Conservation (phyloP, 768 basidiomycete species). For the Kwoniella mangroviensis region DNA sequence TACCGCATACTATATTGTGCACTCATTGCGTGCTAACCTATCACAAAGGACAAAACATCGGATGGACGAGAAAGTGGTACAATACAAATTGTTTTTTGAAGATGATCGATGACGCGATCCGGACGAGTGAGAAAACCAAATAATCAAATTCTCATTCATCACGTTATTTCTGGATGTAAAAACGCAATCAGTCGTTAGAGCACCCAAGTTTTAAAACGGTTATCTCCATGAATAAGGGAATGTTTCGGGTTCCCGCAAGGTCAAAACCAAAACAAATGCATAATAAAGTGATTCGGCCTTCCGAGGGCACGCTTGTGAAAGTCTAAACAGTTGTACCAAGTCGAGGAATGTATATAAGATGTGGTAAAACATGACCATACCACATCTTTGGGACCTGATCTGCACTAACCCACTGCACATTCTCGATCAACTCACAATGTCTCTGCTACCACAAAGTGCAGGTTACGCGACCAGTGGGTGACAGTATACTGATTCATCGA, state of each 20-base stretch:
- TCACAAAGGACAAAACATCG: slow-evolving; percentile 2
- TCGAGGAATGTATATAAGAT: slow-evolving; percentile 1
- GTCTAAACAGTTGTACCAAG: not conserved
- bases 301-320: not conserved
- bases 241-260: slow-evolving; percentile 3
- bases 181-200: slow-evolving; percentile 2
- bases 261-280: slow-evolving; percentile 8
- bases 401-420: not conserved
- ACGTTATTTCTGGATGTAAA: not conserved
- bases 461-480: slow-evolving; percentile 22
- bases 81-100: slow-evolving; percentile 1
- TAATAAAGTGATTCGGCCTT: slow-evolving; percentile 8
- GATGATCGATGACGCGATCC: slow-evolving; percentile 12
- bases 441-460: slow-evolving; percentile 21
- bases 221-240: not conserved
- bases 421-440: not conserved
- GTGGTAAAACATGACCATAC: not conserved
- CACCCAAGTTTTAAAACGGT: not conserved
- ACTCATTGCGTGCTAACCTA: not conserved
- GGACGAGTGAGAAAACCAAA: too few species aligned
- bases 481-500: too few species aligned
- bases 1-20: too few species aligned
- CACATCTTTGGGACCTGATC: slow-evolving; percentile 4
- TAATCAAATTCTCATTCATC: not conserved
- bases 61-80: not conserved